Evolutionary conservation across 2,329 filamentous ascomycete species (phyloP).

Genomic region (Exserohilum turcica): DNA sequence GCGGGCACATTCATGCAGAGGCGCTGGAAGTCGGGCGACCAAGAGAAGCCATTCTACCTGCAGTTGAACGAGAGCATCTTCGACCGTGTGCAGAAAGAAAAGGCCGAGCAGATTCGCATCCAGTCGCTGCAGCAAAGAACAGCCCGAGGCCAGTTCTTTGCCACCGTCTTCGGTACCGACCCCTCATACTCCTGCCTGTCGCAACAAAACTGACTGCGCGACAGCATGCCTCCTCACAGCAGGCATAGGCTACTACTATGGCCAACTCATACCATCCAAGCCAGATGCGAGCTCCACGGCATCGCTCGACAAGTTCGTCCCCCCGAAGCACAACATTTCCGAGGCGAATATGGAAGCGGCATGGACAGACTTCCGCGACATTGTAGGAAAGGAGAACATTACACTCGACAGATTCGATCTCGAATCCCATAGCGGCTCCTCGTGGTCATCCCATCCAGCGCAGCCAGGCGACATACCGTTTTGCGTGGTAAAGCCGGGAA

Average conservation of each 20-base stretch:
- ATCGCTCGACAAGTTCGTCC: conserved; percentile 54
- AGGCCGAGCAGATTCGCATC: conserved; percentile 58
- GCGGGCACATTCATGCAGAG: conserved; percentile 28
- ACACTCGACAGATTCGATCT: conserved; percentile 61
- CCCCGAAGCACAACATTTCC: conserved; percentile 61
- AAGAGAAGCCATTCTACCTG: conserved; percentile 60
- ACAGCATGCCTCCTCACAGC: conserved; percentile 58
- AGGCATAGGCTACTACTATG: conserved; percentile 62
- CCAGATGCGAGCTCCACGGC: conserved; percentile 61
- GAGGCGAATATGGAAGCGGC: conserved; percentile 65
- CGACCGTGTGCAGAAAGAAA: conserved; percentile 63
- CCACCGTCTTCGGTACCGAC: conserved; percentile 29
- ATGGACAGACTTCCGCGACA: conserved; percentile 66
- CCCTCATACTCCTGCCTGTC: not conserved
- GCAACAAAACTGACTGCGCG: conserved; percentile 9
- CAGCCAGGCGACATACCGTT: conserved; percentile 54
- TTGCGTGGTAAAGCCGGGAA: conserved; percentile 74
- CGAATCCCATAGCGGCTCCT: conserved; percentile 63
- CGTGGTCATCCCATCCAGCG: conserved; percentile 64
- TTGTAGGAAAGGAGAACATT: conserved; percentile 67
- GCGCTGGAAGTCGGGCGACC: conserved; percentile 46
- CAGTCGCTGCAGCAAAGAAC: conserved; percentile 32
- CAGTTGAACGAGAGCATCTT: conserved; percentile 67
- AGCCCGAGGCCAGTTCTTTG: conserved; percentile 47
- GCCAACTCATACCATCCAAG: conserved; percentile 55